Conservation (phyloP, 768 basidiomycete species). For the Lyophyllum decastes region DNA sequence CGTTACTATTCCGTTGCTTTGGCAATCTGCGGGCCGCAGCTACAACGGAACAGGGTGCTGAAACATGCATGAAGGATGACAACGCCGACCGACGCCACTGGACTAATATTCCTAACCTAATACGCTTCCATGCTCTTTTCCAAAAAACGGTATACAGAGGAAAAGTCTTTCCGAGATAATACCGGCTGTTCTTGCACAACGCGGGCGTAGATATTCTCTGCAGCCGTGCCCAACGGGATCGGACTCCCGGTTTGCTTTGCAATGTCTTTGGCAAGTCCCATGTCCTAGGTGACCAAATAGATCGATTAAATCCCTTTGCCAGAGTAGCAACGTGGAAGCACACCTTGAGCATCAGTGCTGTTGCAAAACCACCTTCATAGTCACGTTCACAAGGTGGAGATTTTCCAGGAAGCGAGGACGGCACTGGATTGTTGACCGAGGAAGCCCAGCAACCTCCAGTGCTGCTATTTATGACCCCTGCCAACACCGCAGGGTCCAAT, state of each 20-base stretch:
- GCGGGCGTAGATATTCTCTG: slow-evolving; percentile 60
- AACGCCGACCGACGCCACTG: neutral
- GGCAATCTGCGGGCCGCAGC: neutral
- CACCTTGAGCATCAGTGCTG: slow-evolving; percentile 82
- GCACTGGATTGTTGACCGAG: slow-evolving; percentile 87
- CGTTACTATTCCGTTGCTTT: neutral
- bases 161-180: slow-evolving; percentile 75
- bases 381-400: slow-evolving; percentile 81
- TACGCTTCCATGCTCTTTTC: slow-evolving; percentile 23
- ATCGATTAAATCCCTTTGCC: neutral
- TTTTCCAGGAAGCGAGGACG: slow-evolving; percentile 65
- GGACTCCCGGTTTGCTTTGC: slow-evolving; percentile 49
- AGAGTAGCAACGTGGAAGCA: neutral
- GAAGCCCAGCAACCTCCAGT: slow-evolving; percentile 85
- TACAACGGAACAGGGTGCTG: neutral
- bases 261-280: slow-evolving; percentile 76
- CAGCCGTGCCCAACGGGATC: slow-evolving; percentile 67
- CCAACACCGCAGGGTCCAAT: slow-evolving; percentile 72
- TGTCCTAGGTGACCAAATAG: slow-evolving; percentile 53
- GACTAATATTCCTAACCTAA: slow-evolving; percentile 2
- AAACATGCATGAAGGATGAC: neutral
- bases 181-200: slow-evolving; percentile 57
- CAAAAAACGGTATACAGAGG: slow-evolving; percentile 74
- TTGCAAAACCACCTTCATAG: slow-evolving; percentile 87
- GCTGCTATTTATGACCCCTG: slow-evolving; percentile 83